Evolutionary conservation across 2,329 filamentous ascomycete genomes (phyloP).

Genomic region (Apiospora kogelbergensis): DNA sequence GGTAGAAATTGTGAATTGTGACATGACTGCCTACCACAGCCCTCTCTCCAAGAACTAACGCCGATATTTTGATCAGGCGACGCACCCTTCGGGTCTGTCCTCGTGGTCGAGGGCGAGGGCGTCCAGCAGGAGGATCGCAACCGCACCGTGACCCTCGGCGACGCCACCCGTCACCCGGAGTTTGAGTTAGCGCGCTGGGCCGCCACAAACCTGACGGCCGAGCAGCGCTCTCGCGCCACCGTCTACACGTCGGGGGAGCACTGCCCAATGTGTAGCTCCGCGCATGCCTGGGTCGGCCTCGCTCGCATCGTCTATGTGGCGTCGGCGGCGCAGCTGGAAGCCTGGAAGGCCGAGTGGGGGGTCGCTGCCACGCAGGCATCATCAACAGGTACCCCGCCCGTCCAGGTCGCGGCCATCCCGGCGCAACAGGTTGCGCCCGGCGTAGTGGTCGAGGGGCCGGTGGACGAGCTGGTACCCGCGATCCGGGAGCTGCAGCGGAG

Average conservation of each 20-base stretch:
- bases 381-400: slow-evolving; percentile 2
- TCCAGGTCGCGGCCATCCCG: slow-evolving; percentile 16
- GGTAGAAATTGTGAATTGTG: too few species aligned
- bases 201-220: slow-evolving; percentile 12
- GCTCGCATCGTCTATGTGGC: slow-evolving; percentile 24
- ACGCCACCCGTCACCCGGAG: slow-evolving; percentile 23
- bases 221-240: slow-evolving; percentile 15
- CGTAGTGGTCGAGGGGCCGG: slow-evolving; percentile 18
- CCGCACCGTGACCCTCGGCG: slow-evolving; percentile 15
- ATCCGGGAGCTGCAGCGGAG: slow-evolving; percentile 20
- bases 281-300: slow-evolving; percentile 21
- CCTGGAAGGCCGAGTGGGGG: slow-evolving; percentile 18
- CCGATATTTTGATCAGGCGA: slow-evolving; percentile 12
- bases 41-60: background rate
- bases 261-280: slow-evolving; percentile 22
- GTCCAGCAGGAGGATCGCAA: slow-evolving; percentile 21
- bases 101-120: slow-evolving; percentile 9
- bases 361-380: background rate
- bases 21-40: too few species aligned
- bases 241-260: slow-evolving; percentile 25
- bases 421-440: slow-evolving; percentile 15
- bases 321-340: slow-evolving; percentile 14
- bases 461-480: slow-evolving; percentile 18
- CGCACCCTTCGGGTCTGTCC: slow-evolving; percentile 23
- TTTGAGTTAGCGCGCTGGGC: slow-evolving; percentile 24